Base-by-base conservation (phyloP, 805 yeast species). In the Clavispora carvajalis region DNA sequence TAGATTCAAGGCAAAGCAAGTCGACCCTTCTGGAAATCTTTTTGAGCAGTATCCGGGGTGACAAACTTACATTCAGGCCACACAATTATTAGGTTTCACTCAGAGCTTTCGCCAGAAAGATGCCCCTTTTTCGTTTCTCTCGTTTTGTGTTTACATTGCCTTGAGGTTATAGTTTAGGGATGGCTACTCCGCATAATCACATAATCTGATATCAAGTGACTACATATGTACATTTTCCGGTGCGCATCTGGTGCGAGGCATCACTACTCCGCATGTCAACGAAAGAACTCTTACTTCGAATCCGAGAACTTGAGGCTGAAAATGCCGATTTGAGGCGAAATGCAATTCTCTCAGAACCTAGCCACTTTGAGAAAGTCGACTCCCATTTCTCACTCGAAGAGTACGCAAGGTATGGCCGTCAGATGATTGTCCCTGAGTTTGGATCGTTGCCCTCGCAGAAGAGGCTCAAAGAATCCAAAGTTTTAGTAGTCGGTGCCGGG, bases 401-500 rank as follows among this genome's bases (percentile, higher is more conserved):
- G 58, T 89, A 80, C 58, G 63, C 60, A 22, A 65, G 97, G 26
- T 93, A 93, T 60, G 98, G 99, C 3, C 74, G 99, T 39, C 99
- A 93, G 55, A 84, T 93, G 91, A 79, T 90, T 19, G 96, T 93
- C 2, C 93, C 95, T 3, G 84, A 78, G 43, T 69, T 89, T 37
- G 87, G 89, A 8, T 58, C 71, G 1, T 45, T 62, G 1, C 38
- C 63, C 3, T 43, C 60, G 1, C 99, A 93, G 58, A 38, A 73
- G 7, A 66, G 62, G 33, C 60, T 93, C 35, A 81, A 80, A 47
- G 49, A 59, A 0, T 43, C 91, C 2, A 75, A 68, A 38, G 76
- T 90, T 0, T 60, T 91, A 19, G 90, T 93, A 0, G 73, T 93
- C 7, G 99, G 99, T 1, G 97, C 97, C 1, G 99, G 99, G 9